These are phyloP conservation scores for Aristolochia contorta DNA, from an alignment of 164 flowering plant genomes.

Conservation along the genomic window DNA sequence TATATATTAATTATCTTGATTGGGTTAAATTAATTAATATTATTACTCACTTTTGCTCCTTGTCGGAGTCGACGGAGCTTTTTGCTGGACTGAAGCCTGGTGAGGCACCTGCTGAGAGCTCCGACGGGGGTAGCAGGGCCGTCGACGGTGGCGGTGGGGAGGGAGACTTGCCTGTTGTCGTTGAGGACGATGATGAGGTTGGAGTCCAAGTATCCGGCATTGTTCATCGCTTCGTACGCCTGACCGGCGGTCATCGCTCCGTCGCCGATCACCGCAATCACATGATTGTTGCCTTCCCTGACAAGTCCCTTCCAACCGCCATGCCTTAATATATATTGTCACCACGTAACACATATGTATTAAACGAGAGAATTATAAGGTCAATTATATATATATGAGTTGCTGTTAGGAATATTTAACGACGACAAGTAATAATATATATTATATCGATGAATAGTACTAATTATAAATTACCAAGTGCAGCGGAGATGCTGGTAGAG, in stretches of 20 bases:
- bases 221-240: slow-evolving; percentile 22
- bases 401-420: too few relatives aligned
- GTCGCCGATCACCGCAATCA: slow-evolving; percentile 40
- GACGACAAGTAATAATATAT: too few relatives aligned
- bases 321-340: slow-evolving; percentile 31
- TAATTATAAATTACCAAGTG: slow-evolving; percentile 27
- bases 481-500: slow-evolving; percentile 34
- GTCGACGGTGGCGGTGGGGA: slow-evolving; percentile 42
- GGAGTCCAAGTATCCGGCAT: slow-evolving; percentile 40
- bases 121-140: slow-evolving; percentile 50
- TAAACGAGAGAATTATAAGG: too few relatives aligned
- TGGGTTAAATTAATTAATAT: not conserved
- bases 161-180: slow-evolving; percentile 23
- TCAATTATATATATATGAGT: too few relatives aligned
- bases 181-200: slow-evolving; percentile 36
- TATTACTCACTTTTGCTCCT: slow-evolving; percentile 27
- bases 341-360: too few relatives aligned
- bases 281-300: slow-evolving; percentile 36
- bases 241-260: slow-evolving; percentile 53
- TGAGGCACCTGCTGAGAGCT: slow-evolving; percentile 31
- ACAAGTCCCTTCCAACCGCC: slow-evolving; percentile 43
- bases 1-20: too few relatives aligned
- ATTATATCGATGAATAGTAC: too few relatives aligned
- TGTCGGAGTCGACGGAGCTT: slow-evolving; percentile 30
- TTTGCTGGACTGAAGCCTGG: slow-evolving; percentile 23